Percentiles rank a stretch among this genome's conserved stretches.
Evolutionary conservation across 2,329 filamentous ascomycete species (phyloP).

Genomic region (Pseudocercospora ulei): DNA sequence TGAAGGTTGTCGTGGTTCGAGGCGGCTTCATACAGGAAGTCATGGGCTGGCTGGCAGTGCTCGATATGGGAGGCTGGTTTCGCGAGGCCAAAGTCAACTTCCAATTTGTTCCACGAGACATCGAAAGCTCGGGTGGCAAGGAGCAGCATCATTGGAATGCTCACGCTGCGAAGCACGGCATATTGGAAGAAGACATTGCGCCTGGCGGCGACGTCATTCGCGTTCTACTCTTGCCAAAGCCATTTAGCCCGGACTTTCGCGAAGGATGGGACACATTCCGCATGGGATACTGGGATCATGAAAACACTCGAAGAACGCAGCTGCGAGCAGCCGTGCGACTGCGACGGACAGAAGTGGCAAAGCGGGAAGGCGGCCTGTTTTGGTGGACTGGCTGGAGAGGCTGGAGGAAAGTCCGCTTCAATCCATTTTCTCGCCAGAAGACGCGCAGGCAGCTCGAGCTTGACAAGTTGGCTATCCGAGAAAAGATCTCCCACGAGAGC

Average conservation of each 20-base stretch:
- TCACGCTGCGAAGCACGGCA: slow-evolving; percentile 33
- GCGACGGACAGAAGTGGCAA: slow-evolving; percentile 59
- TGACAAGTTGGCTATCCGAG: slow-evolving; percentile 27
- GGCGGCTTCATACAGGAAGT: slow-evolving; percentile 73
- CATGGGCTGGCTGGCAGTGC: slow-evolving; percentile 43
- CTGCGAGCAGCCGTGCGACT: slow-evolving; percentile 61
- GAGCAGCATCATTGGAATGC: slow-evolving; percentile 42
- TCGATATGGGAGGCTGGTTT: slow-evolving; percentile 32
- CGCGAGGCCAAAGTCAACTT: slow-evolving; percentile 32
- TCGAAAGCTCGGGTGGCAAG: slow-evolving; percentile 45
- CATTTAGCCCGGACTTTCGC: slow-evolving; percentile 85
- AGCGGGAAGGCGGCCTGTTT: slow-evolving; percentile 61
- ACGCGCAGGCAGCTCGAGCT: slow-evolving; percentile 28
- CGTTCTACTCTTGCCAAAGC: slow-evolving; percentile 80
- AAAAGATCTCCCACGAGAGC: slow-evolving; percentile 20
- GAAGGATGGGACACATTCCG: slow-evolving; percentile 96
- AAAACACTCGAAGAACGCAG: slow-evolving; percentile 76
- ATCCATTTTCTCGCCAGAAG: slow-evolving; percentile 24
- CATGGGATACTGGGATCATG: slow-evolving; percentile 90
- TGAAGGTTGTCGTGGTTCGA: slow-evolving; percentile 84
- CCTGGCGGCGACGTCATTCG: slow-evolving; percentile 87
- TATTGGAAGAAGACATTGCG: slow-evolving; percentile 75
- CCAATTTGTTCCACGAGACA: slow-evolving; percentile 36
- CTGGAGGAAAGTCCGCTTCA: slow-evolving; percentile 35
- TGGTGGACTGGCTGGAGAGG: slow-evolving; percentile 76